A percentile compares a stretch with the other conserved stretches of the same genome.
phyloP scores from a whole-genome alignment of 148 eudicot species.

The Heliosperma pusillum region DNA sequence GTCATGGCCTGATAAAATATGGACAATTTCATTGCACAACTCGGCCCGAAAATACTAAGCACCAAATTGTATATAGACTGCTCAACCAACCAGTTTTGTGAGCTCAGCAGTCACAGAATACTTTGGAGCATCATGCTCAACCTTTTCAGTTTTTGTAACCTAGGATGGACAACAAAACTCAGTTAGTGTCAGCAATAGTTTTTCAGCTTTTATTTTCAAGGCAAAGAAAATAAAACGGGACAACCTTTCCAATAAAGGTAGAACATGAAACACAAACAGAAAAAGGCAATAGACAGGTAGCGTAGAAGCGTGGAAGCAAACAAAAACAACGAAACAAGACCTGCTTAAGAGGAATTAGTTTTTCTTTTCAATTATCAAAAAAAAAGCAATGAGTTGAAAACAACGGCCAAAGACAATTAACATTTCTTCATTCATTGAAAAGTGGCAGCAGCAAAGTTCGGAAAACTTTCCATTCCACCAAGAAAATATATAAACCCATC shows the following conservation, averaged over 20 bases:
- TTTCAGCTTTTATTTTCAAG: not conserved
- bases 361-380: too few species aligned
- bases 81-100: constrained; percentile 52
- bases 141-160: constrained; percentile 79
- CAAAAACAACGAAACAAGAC: constrained; percentile 2
- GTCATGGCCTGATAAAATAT: constrained; percentile 50
- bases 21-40: not conserved
- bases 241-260: not conserved
- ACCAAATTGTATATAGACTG: constrained; percentile 8
- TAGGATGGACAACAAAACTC: constrained; percentile 27
- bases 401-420: not conserved
- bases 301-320: constrained; percentile 4
- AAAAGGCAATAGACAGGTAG: not conserved
- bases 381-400: not conserved
- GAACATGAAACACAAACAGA: not conserved
- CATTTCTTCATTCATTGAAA: not conserved
- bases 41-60: not conserved
- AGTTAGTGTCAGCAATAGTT: not conserved
- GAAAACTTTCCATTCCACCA: not conserved
- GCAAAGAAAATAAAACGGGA: not conserved
- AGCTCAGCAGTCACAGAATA: constrained; percentile 60
- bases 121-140: constrained; percentile 72
- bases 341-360: not conserved
- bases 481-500: not conserved
- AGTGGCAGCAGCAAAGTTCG: not conserved